Conservation (phyloP, 768 basidiomycete species). For the Collybia sordida region DNA sequence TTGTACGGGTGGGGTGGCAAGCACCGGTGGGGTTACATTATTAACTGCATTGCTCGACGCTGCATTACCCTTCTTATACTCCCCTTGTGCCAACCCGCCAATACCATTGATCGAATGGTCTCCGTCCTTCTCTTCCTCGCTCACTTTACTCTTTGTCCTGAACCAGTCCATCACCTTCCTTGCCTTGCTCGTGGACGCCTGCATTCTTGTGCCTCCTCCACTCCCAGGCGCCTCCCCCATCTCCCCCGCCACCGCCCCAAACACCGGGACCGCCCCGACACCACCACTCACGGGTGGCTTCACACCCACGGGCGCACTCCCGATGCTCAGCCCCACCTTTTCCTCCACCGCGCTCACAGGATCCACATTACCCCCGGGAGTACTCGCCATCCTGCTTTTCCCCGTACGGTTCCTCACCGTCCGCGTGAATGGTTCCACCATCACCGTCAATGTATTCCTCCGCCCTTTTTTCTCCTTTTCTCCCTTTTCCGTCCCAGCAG, state of each 20-base stretch:
- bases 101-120: conserved; percentile 20
- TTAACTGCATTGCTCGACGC: conserved; percentile 33
- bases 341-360: conserved; percentile 5
- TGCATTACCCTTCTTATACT: conserved; percentile 28
- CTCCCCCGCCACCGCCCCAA: conserved; percentile 16
- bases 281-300: too few relatives aligned
- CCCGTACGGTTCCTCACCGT: conserved; percentile 42
- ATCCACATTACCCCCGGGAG: conserved; percentile 15
- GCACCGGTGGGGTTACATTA: conserved; percentile 17
- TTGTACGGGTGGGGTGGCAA: conserved; percentile 30
- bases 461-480: conserved; percentile 56
- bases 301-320: conserved; percentile 3
- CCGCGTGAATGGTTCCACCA: conserved; percentile 76
- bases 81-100: conserved; percentile 26
- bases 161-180: conserved; percentile 99
- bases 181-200: conserved; percentile 83
- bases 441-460: conserved; percentile 83
- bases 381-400: conserved; percentile 32
- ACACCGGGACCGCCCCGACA: conserved; percentile 8
- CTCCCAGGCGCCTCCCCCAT: conserved; percentile 28
- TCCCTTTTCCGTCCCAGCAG: conserved; percentile 13
- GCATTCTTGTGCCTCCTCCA: conserved; percentile 37
- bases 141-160: conserved; percentile 64
- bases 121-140: conserved; percentile 27
- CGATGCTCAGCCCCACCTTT: conserved; percentile 6